A percentile compares a stretch with the other conserved stretches of the same genome.
Evolutionary conservation across 495 filamentous ascomycete genomes (phyloP).

Genomic region (Chaetomidium leptoderma): DNA sequence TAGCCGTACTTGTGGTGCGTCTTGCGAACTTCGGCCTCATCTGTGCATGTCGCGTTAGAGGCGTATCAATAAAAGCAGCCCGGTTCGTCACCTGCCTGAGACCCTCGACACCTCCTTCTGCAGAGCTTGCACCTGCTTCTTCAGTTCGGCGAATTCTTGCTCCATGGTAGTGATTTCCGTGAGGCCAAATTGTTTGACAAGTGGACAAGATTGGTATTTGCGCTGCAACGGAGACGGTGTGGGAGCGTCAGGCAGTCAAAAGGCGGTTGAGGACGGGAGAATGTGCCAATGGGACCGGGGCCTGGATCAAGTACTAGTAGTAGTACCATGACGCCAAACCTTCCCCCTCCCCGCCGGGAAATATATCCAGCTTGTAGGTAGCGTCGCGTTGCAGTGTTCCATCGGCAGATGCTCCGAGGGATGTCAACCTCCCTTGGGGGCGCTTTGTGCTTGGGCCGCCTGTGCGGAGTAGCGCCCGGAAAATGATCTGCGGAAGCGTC

Average conservation of each 20-base stretch:
- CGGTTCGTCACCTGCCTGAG: slow-evolving; percentile 23
- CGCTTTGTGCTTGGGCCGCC: background rate
- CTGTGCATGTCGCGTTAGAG: slow-evolving; percentile 24
- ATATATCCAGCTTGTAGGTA: background rate
- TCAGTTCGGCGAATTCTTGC: slow-evolving; percentile 42
- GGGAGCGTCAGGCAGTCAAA: no score
- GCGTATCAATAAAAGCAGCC: background rate
- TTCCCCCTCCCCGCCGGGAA: background rate
- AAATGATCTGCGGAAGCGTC: background rate
- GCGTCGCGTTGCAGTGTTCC: background rate
- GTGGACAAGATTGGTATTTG: background rate
- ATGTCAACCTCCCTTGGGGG: background rate
- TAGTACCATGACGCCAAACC: background rate
- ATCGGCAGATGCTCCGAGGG: background rate
- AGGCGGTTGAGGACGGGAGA: no score
- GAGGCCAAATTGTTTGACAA: background rate
- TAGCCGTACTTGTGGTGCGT: slow-evolving; percentile 55
- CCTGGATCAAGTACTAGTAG: no score
- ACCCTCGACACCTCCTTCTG: slow-evolving; percentile 36
- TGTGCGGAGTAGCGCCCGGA: background rate
- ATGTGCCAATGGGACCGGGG: no score
- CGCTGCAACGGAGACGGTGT: background rate
- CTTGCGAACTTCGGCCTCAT: slow-evolving; percentile 51
- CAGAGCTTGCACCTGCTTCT: slow-evolving; percentile 38
- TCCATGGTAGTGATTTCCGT: slow-evolving; percentile 17